phyloP scores from a whole-genome alignment of 2,329 filamentous ascomycete species.

The Aaosphaeria pasadenensis region DNA sequence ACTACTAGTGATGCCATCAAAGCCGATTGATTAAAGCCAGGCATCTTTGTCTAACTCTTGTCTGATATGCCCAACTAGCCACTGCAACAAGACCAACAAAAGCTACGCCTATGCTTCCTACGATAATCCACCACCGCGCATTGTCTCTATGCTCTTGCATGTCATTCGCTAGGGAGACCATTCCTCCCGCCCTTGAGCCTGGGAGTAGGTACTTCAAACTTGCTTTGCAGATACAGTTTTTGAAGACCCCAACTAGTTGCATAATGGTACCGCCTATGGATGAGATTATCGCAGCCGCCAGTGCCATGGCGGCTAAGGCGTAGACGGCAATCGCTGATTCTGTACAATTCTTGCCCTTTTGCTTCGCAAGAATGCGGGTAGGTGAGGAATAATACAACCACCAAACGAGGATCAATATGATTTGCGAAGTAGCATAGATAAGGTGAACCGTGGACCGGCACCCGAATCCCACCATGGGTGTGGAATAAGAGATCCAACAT shows the following conservation, averaged over 20 bases:
- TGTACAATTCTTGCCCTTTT: background rate
- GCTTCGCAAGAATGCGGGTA: background rate
- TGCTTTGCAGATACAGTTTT: constrained; percentile 7
- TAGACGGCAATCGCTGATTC: background rate
- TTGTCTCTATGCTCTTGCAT: constrained; percentile 3
- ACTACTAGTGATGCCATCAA: too few relatives aligned
- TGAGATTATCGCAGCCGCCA: background rate
- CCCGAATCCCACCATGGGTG: constrained; percentile 4
- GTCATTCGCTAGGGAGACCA: constrained; percentile 1
- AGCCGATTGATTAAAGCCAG: too few relatives aligned
- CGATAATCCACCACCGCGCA: constrained; percentile 1
- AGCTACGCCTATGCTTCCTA: constrained; percentile 2
- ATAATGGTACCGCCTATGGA: constrained; percentile 5
- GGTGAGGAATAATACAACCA: constrained; percentile 1
- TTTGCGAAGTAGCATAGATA: constrained; percentile 1
- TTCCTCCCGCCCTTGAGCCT: background rate
- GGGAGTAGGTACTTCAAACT: constrained; percentile 1
- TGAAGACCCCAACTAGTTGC: constrained; percentile 6
- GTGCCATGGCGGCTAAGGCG: background rate
- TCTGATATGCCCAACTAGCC: constrained; percentile 4
- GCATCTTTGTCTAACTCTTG: background rate
- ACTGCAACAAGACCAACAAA: constrained; percentile 2
- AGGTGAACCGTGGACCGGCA: constrained; percentile 4
- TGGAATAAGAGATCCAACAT: constrained; percentile 3
- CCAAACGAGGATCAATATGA: constrained; percentile 1